These are phyloP conservation scores for Botrytis byssoidea DNA, from an alignment of 2,329 filamentous ascomycete genomes.

Conservation along the genomic window DNA sequence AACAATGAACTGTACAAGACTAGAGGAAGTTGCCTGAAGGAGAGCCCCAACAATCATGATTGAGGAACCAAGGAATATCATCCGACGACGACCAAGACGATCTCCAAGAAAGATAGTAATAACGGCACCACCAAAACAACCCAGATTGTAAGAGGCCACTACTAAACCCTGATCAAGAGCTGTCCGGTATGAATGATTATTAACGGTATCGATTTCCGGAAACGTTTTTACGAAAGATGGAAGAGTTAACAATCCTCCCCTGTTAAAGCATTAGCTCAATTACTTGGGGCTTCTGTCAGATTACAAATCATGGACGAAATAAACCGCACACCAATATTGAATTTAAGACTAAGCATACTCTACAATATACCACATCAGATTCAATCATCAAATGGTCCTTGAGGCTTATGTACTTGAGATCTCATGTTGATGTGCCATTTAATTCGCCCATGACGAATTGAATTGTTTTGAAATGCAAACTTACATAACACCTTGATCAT, in stretches of 20 bases:
- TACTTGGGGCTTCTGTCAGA: background rate
- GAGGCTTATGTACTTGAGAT: background rate
- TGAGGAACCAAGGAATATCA: slow-evolving; percentile 33
- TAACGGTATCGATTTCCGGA: slow-evolving; percentile 23
- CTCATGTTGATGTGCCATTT: background rate
- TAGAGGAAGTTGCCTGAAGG: slow-evolving; percentile 41
- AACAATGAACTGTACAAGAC: slow-evolving; percentile 55
- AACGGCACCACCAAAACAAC: slow-evolving; percentile 49
- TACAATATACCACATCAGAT: background rate
- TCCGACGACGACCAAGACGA: slow-evolving; percentile 40
- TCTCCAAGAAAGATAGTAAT: slow-evolving; percentile 32
- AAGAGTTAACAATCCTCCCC: slow-evolving; percentile 47
- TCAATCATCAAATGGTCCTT: background rate
- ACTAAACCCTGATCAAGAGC: slow-evolving; percentile 19
- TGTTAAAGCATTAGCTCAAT: slow-evolving; percentile 39
- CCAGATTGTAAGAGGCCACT: slow-evolving; percentile 42
- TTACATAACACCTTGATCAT: slow-evolving; percentile 42
- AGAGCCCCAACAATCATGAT: slow-evolving; percentile 33
- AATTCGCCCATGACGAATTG: background rate
- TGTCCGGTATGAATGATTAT: slow-evolving; percentile 13
- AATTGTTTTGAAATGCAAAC: background rate
- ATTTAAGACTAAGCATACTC: background rate
- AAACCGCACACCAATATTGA: background rate
- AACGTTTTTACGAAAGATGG: slow-evolving; percentile 18
- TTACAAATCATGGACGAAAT: background rate